Conservation (phyloP, 768 basidiomycete species). For the Boletus sp. region DNA sequence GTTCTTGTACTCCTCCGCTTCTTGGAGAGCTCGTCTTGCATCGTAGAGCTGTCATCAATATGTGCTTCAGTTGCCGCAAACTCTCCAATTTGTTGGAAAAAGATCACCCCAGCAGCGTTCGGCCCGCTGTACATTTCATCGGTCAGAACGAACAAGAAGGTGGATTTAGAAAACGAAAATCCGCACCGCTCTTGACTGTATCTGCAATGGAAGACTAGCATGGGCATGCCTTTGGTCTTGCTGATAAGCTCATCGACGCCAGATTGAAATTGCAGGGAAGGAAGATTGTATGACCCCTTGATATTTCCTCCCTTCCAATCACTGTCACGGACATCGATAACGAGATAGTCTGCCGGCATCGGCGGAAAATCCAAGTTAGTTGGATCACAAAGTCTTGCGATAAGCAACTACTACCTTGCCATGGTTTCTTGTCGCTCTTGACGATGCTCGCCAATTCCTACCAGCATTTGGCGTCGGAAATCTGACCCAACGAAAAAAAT, state of each 20-base stretch:
- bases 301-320: conserved; percentile 82
- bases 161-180: neutral
- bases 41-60: conserved; percentile 55
- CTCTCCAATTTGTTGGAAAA: neutral
- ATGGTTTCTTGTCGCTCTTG: conserved; percentile 57
- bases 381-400: neutral
- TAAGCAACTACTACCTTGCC: conserved; percentile 33
- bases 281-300: conserved; percentile 57
- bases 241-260: conserved; percentile 58
- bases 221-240: conserved; percentile 57
- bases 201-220: conserved; percentile 76
- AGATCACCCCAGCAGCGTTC: conserved; percentile 65
- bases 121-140: conserved; percentile 56
- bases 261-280: conserved; percentile 57
- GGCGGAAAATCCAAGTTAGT: neutral
- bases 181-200: conserved; percentile 74
- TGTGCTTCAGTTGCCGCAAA: conserved; percentile 3
- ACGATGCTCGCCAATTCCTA: conserved; percentile 72
- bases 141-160: conserved; percentile 5
- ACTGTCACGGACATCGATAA: conserved; percentile 85
- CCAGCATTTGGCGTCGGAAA: conserved; percentile 9
- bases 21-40: conserved; percentile 51
- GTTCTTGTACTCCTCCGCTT: conserved; percentile 40
- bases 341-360: conserved; percentile 58
- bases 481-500: conserved; percentile 1